phyloP scores from a whole-genome alignment of 2,329 filamentous ascomycete species.

The Acarospora socialis region DNA sequence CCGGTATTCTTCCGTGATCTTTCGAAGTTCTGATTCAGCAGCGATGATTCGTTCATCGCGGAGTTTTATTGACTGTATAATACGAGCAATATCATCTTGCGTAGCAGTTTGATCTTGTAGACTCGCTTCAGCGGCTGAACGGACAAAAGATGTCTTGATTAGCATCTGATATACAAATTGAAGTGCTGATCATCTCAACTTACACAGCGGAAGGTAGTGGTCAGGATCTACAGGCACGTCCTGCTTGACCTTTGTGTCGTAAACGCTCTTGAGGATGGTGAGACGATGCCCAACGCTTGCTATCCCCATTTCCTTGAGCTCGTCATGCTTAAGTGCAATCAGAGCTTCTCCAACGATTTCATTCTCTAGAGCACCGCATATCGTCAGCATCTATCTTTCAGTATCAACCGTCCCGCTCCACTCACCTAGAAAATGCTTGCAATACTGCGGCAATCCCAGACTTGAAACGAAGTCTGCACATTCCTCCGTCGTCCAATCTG shows the following conservation, averaged over 20 bases:
- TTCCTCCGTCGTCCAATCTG: slow-evolving; percentile 61
- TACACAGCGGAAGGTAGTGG: slow-evolving; percentile 87
- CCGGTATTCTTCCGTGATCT: slow-evolving; percentile 76
- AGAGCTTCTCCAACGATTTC: slow-evolving; percentile 87
- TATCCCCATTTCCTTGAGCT: slow-evolving; percentile 90
- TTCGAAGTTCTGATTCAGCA: slow-evolving; percentile 68
- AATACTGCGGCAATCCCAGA: slow-evolving; percentile 70
- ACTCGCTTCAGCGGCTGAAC: slow-evolving; percentile 71
- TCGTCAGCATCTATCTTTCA: slow-evolving; percentile 6
- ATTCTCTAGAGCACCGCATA: slow-evolving; percentile 50
- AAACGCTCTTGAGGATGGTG: slow-evolving; percentile 89
- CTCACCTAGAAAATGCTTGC: slow-evolving; percentile 69
- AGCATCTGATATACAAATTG: neutral
- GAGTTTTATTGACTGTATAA: slow-evolving; percentile 77
- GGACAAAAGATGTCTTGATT: slow-evolving; percentile 14
- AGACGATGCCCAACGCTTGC: slow-evolving; percentile 84
- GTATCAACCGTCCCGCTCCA: slow-evolving; percentile 14
- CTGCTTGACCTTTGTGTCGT: slow-evolving; percentile 89
- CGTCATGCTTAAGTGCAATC: slow-evolving; percentile 76
- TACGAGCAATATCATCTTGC: slow-evolving; percentile 78
- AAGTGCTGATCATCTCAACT: too few relatives aligned
- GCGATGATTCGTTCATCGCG: slow-evolving; percentile 81
- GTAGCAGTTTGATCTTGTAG: slow-evolving; percentile 76
- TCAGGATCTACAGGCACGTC: slow-evolving; percentile 83
- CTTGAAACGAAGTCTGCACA: slow-evolving; percentile 76